A percentile compares a stretch with the other conserved stretches of the same genome.
These are phyloP conservation scores for Nakazawaea ishiwadae DNA, from an alignment of 805 yeast genomes.

Conservation along the genomic window DNA sequence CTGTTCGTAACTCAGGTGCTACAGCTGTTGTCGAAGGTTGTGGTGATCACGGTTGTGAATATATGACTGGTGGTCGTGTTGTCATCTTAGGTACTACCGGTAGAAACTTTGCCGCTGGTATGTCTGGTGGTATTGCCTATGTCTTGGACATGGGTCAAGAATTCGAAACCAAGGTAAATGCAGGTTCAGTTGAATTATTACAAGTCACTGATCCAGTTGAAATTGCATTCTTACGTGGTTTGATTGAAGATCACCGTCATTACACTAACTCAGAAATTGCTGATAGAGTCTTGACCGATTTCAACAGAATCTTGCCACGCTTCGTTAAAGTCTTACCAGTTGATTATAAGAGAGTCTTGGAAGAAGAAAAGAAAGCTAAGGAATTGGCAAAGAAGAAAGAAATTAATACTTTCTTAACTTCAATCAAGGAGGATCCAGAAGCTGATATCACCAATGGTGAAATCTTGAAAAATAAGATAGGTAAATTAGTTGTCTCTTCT, in stretches of 20 bases:
- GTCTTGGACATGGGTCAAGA: conserved; percentile 95
- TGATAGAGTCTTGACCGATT: conserved; percentile 73
- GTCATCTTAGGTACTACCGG: conserved; percentile 90
- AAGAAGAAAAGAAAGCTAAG: conserved; percentile 40
- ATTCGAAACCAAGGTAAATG: conserved; percentile 73
- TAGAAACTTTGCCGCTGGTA: conserved; percentile 94
- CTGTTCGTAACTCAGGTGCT: conserved; percentile 98
- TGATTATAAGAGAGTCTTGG: conserved; percentile 88
- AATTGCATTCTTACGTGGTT: conserved; percentile 88
- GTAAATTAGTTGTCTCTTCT: conserved; percentile 21
- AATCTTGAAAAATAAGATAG: conserved; percentile 51
- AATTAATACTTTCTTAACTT: conserved; percentile 58
- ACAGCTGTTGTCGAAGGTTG: conserved; percentile 94
- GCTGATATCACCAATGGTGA: conserved; percentile 90
- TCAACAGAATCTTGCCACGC: conserved; percentile 81
- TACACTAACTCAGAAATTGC: conserved; percentile 93
- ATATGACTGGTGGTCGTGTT: conserved; percentile 99
- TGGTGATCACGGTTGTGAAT: conserved; percentile 99
- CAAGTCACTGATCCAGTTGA: conserved; percentile 81
- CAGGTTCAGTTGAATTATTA: conserved; percentile 76
- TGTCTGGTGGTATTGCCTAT: conserved; percentile 99
- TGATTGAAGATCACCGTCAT: conserved; percentile 92
- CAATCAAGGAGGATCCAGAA: conserved; percentile 77
- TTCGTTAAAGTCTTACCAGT: conserved; percentile 91
- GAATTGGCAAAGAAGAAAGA: conserved; percentile 65